Evolutionary conservation across 2,329 filamentous ascomycete genomes (phyloP).

Genomic region (Cladophialophora chaetospira): DNA sequence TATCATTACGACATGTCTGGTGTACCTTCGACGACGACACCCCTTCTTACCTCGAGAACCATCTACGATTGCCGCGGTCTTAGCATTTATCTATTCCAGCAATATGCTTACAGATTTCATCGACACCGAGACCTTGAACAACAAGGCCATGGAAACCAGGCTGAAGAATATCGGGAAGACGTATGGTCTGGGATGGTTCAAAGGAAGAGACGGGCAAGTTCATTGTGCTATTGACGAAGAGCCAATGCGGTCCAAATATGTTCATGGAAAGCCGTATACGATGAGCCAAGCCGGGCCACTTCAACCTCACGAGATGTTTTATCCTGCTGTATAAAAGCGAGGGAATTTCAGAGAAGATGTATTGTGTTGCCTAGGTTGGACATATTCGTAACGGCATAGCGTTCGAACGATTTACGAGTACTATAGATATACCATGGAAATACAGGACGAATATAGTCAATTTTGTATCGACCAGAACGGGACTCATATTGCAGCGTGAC

Average conservation of each 20-base stretch:
- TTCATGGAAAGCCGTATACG: slow-evolving; percentile 55
- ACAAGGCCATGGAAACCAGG: slow-evolving; percentile 61
- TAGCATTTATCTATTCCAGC: slow-evolving; percentile 77
- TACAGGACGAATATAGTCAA: not conserved
- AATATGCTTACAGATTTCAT: slow-evolving; percentile 79
- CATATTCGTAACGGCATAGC: not conserved
- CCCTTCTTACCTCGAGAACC: slow-evolving; percentile 77
- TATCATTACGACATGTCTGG: slow-evolving; percentile 58
- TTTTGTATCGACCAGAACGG: too few relatives aligned
- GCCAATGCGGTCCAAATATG: slow-evolving; percentile 66
- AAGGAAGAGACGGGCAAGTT: slow-evolving; percentile 69
- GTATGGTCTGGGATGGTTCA: slow-evolving; percentile 78
- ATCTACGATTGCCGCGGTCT: slow-evolving; percentile 73
- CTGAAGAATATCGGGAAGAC: slow-evolving; percentile 64
- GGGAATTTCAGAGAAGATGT: not conserved
- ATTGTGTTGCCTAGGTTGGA: too few relatives aligned
- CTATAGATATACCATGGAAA: not conserved
- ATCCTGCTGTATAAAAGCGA: slow-evolving; percentile 18
- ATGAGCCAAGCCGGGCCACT: slow-evolving; percentile 34
- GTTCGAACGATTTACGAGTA: slow-evolving; percentile 1
- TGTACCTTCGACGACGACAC: slow-evolving; percentile 64
- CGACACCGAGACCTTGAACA: slow-evolving; percentile 65
- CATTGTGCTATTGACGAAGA: slow-evolving; percentile 80
- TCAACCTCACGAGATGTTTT: slow-evolving; percentile 24
- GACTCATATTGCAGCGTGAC: too few relatives aligned